Evolutionary conservation across 495 filamentous ascomycete species (phyloP).

Genomic region (Hypoxylon lenormandii): DNA sequence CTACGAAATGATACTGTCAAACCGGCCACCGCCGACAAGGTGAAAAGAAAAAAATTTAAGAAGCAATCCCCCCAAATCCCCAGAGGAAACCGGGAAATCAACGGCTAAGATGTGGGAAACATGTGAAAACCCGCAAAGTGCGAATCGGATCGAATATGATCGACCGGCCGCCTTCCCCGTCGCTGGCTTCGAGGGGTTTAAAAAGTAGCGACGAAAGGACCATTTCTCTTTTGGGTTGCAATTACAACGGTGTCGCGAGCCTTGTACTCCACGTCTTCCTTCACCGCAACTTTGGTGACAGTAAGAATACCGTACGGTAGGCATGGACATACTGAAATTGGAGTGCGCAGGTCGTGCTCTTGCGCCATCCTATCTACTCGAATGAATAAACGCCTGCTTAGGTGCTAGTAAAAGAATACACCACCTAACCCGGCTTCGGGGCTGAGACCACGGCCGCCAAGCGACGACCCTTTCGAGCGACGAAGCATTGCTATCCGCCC

Average conservation of each 20-base stretch:
- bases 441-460: conserved; percentile 31
- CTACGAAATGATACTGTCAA: conserved; percentile 3
- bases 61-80: conserved; percentile 1
- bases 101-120: conserved; percentile 37
- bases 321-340: conserved; percentile 19
- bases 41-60: neutral
- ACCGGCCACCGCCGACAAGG: conserved; percentile 28
- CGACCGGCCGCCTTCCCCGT: conserved; percentile 41
- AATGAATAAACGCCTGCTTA: conserved; percentile 18
- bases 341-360: conserved; percentile 31
- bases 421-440: conserved; percentile 23
- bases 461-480: conserved; percentile 16
- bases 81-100: conserved; percentile 27
- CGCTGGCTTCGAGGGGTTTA: conserved; percentile 33
- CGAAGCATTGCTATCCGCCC: conserved; percentile 19
- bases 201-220: conserved; percentile 10
- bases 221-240: conserved; percentile 28
- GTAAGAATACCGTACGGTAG: conserved; percentile 24
- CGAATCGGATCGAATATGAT: conserved; percentile 46
- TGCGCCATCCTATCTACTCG: conserved; percentile 26
- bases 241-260: conserved; percentile 40
- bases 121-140: conserved; percentile 41
- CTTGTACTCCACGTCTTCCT: conserved; percentile 29
- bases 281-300: conserved; percentile 44
- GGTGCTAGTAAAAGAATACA: conserved; percentile 6